Percentiles rank a stretch among this genome's conserved stretches.
These are phyloP conservation scores for Striga hermonthica DNA, from an alignment of 305 asterid species.

Conservation along the genomic window DNA sequence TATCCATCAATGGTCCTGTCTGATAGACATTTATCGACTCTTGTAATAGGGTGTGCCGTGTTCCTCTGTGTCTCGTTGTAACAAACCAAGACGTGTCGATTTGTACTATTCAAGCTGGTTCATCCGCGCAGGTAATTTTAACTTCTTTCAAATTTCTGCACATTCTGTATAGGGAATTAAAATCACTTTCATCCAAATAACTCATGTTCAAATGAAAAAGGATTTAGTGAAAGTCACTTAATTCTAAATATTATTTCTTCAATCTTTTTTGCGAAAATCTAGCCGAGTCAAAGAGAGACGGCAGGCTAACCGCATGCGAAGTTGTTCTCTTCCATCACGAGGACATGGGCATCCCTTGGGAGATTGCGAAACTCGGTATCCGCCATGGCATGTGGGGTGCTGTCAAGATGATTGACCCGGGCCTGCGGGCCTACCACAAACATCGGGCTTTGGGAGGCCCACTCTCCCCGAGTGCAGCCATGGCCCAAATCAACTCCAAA, in stretches of 20 bases:
- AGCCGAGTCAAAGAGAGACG: conserved; percentile 58
- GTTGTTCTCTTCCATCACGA: conserved; percentile 86
- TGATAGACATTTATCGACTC: conserved; percentile 15
- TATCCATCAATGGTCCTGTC: not conserved
- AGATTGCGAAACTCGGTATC: conserved; percentile 82
- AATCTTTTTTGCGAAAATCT: not conserved
- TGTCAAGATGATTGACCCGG: conserved; percentile 83
- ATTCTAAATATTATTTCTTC: not conserved
- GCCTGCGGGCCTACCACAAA: conserved; percentile 75
- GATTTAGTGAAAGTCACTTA: too few species aligned
- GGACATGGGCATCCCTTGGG: conserved; percentile 98
- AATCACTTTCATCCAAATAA: too few species aligned
- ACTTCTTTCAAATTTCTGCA: not conserved
- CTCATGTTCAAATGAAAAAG: too few species aligned
- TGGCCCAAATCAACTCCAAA: conserved; percentile 73
- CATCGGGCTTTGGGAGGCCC: conserved; percentile 51
- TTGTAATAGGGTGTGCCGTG: conserved; percentile 65
- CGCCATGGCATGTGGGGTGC: conserved; percentile 99
- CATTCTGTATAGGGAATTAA: not conserved
- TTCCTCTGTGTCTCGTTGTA: conserved; percentile 67
- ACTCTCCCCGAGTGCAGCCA: conserved; percentile 47
- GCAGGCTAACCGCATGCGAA: conserved; percentile 72
- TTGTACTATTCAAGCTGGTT: conserved; percentile 90
- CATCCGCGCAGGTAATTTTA: conserved; percentile 71
- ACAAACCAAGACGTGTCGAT: conserved; percentile 90